phyloP scores from a whole-genome alignment of 768 basidiomycete genomes.

The Podaxis mareebaensis region DNA sequence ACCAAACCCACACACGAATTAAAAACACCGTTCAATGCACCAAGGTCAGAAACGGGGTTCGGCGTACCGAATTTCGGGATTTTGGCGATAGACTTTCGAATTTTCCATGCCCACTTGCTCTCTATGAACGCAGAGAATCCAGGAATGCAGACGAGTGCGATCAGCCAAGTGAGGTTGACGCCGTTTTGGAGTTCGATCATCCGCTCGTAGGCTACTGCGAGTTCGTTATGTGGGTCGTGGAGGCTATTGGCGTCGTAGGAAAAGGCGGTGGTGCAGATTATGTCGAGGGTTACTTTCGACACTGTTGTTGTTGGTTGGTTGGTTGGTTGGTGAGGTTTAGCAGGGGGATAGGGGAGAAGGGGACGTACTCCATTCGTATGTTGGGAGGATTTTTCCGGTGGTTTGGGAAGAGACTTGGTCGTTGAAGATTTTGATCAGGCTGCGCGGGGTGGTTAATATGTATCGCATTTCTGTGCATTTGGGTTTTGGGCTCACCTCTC shows the following conservation, averaged over 20 bases:
- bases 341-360: background rate
- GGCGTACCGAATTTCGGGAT: background rate
- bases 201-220: conserved; percentile 48
- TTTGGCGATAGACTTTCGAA: background rate
- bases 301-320: conserved; percentile 33
- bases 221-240: conserved; percentile 45
- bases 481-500: conserved; percentile 32
- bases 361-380: conserved; percentile 49
- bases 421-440: conserved; percentile 37
- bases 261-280: conserved; percentile 52
- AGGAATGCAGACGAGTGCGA: conserved; percentile 15
- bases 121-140: background rate
- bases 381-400: conserved; percentile 28
- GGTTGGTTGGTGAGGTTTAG: background rate
- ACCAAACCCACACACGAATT: background rate
- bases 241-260: conserved; percentile 48
- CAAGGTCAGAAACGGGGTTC: conserved; percentile 18
- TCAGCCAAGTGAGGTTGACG: conserved; percentile 9
- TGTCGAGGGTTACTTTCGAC: conserved; percentile 53
- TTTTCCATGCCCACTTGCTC: conserved; percentile 6
- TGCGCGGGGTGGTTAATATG: background rate
- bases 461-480: background rate
- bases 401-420: conserved; percentile 27
- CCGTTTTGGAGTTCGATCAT: conserved; percentile 42
- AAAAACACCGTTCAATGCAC: background rate